Base-by-base conservation (phyloP, 1,284 basidiomycete genomes). In the Xerocomus nothofagi region DNA sequence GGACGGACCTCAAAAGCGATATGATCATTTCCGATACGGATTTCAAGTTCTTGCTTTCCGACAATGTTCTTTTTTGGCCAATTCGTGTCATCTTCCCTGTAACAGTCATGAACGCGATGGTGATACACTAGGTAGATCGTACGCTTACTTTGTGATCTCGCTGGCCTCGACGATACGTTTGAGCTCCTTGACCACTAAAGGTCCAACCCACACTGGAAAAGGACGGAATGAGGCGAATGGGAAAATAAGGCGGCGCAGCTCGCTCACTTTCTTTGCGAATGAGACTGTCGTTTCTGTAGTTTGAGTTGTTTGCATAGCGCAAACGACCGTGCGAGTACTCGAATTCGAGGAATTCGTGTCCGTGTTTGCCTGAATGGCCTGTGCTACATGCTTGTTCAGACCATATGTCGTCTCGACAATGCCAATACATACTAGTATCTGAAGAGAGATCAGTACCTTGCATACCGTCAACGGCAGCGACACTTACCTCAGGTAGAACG, bases 41-140 rank as follows among this genome's bases (percentile, higher is more conserved):
- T 91, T 71, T 99, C 96, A 40, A 99, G 81, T 71, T 99, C 97
- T 70, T 99, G 96, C 71, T 95, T 92, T 37, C 96, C 97, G 18
- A 97, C 93, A 39, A 97, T 91, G 70, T 98, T 97, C 78, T 96
- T 98, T 76, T 97, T 96, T 5, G 96, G 96, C 97, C 96, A 99
- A 62, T 93, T 89, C 0, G 86, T 81, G 71, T 99, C 96, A 69
- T 99, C 96, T 81, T 99, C 97, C 76, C 93, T 97, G 71, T 26
- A 39, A 30, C 17, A 9, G 15, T 6, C 31, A 44, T 54, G 39
- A 59, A 41, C 6, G 10, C 10, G 10, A 38, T 8, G 31, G 27
- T 3, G n/a, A 40, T 1, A 38, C 5, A 21, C 2, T 9, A 3
- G 8, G 4, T 2, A 5, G 26, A 30, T 14, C 8, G 18, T 12